Conservation (phyloP, 2,329 filamentous ascomycete genomes). For the Cercospora berteroae region DNA sequence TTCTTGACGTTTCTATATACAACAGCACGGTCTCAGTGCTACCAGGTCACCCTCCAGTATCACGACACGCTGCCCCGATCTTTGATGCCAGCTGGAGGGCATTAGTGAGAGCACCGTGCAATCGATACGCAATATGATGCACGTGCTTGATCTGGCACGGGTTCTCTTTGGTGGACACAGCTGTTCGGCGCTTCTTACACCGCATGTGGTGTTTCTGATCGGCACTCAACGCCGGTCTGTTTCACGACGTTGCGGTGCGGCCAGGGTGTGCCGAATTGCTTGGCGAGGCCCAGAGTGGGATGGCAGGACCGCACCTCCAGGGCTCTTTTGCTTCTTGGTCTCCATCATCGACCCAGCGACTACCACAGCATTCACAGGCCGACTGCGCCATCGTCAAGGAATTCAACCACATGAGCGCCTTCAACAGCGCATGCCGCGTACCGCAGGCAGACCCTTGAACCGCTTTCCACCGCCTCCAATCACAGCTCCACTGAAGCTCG, state of each 20-base stretch:
- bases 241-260: slow-evolving; percentile 2
- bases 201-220: slow-evolving; percentile 4
- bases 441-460: neutral
- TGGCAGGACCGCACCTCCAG: neutral
- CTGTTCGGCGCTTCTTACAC: slow-evolving; percentile 7
- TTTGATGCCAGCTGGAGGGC: neutral
- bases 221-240: neutral
- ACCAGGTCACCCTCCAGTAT: neutral
- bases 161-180: neutral
- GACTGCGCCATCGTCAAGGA: slow-evolving; percentile 1
- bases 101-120: neutral
- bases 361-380: neutral
- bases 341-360: neutral
- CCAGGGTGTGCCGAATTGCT: slow-evolving; percentile 4
- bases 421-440: slow-evolving; percentile 2
- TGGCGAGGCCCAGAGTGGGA: neutral
- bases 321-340: neutral
- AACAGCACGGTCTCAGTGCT: neutral
- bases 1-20: neutral
- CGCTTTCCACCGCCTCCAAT: slow-evolving; percentile 8
- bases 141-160: slow-evolving; percentile 2
- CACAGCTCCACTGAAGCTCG: slow-evolving; percentile 9
- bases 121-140: slow-evolving; percentile 4
- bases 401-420: slow-evolving; percentile 10
- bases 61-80: neutral